phyloP scores from a whole-genome alignment of 768 basidiomycete genomes.

The Boletus tylopilopsis region DNA sequence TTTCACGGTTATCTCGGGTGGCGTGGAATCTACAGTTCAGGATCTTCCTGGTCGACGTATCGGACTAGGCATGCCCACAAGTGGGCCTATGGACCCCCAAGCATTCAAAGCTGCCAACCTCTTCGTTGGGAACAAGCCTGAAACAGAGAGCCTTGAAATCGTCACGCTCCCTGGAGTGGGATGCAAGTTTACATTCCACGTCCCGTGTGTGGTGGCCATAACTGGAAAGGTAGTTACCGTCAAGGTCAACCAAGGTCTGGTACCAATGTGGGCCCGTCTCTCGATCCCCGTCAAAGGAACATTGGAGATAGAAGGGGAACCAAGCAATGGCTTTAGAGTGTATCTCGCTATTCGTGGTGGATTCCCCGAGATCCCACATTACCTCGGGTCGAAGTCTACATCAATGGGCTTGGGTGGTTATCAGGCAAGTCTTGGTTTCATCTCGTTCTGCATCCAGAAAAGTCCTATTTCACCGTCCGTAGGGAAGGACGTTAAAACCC shows the following conservation, averaged over 20 bases:
- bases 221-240: constrained; percentile 48
- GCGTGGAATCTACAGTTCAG: constrained; percentile 56
- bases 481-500: constrained; percentile 49
- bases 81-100: constrained; percentile 61
- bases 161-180: constrained; percentile 41
- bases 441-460: neutral
- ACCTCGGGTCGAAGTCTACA: constrained; percentile 64
- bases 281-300: constrained; percentile 42
- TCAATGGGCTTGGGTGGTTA: constrained; percentile 60
- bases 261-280: constrained; percentile 47
- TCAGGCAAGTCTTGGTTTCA: constrained; percentile 35
- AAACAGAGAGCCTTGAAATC: constrained; percentile 55
- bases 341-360: constrained; percentile 60
- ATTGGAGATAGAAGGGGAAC: constrained; percentile 36
- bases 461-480: constrained; percentile 4
- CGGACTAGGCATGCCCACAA: constrained; percentile 56
- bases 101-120: constrained; percentile 56
- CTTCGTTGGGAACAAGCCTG: constrained; percentile 49
- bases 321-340: constrained; percentile 42
- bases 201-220: constrained; percentile 46
- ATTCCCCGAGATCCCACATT: constrained; percentile 51
- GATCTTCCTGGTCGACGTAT: constrained; percentile 52
- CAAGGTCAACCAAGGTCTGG: constrained; percentile 37
- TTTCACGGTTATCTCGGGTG: constrained; percentile 51
- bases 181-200: constrained; percentile 49